Conservation (phyloP, 179 eudicot species). For the Patellifolia procumbens region DNA sequence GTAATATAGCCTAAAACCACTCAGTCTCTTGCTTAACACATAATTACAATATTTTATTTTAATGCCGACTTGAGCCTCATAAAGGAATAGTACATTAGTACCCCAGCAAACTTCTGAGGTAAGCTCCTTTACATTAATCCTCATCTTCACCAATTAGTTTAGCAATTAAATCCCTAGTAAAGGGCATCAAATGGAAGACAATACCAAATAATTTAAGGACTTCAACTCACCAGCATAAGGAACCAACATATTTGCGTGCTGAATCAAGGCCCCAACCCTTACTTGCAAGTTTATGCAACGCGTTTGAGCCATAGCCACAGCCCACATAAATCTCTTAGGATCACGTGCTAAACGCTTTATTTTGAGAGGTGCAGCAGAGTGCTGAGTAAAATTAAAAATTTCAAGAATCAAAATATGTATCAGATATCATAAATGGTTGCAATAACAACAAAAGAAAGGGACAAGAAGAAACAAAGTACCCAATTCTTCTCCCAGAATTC, state of each 20-base stretch:
- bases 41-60: too few species aligned
- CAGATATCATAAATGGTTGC: constrained; percentile 5
- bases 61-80: too few species aligned
- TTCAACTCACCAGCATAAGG: constrained; percentile 90
- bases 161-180: neutral
- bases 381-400: constrained; percentile 43
- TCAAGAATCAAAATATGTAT: constrained; percentile 13
- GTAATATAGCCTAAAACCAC: too few species aligned
- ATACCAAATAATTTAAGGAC: neutral
- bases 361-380: constrained; percentile 88
- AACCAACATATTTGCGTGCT: constrained; percentile 79
- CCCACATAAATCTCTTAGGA: constrained; percentile 91
- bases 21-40: too few species aligned
- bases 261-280: constrained; percentile 83
- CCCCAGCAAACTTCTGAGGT: too few species aligned
- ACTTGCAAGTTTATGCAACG: constrained; percentile 73
- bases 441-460: constrained; percentile 7
- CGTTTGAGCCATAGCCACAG: constrained; percentile 83
- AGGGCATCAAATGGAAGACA: neutral
- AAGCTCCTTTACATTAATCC: neutral
- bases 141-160: neutral
- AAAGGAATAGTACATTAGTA: too few species aligned
- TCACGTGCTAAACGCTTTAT: constrained; percentile 89
- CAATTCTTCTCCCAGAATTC: constrained; percentile 99
- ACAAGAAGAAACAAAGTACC: constrained; percentile 46